phyloP scores from a whole-genome alignment of 768 basidiomycete genomes.

The Butyriboletus loyo region DNA sequence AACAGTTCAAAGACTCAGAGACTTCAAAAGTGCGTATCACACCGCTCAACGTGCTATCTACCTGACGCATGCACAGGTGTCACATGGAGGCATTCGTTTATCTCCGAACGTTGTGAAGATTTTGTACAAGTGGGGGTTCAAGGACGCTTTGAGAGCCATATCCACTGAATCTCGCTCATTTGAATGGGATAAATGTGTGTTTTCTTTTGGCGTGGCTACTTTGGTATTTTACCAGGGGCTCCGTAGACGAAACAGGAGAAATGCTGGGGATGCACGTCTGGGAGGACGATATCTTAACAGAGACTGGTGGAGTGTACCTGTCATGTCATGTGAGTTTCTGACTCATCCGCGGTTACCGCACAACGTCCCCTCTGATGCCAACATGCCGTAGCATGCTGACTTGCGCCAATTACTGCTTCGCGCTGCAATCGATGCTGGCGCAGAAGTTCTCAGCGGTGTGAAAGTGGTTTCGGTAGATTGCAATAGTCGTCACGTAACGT shows the following conservation, averaged over 20 bases:
- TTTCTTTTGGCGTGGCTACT: not conserved
- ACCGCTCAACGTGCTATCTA: not conserved
- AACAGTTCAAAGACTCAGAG: conserved; percentile 43
- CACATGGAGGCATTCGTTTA: conserved; percentile 42
- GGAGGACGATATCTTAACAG: conserved; percentile 45
- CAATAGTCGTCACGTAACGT: conserved; percentile 32
- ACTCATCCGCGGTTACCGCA: not conserved
- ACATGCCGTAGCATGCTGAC: conserved; percentile 46
- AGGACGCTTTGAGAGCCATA: conserved; percentile 39
- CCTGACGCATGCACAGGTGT: conserved; percentile 23
- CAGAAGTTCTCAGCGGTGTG: conserved; percentile 41
- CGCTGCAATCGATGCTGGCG: conserved; percentile 47
- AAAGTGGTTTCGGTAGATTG: conserved; percentile 37
- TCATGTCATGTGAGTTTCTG: conserved; percentile 42
- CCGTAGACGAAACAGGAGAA: conserved; percentile 43
- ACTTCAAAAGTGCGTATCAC: conserved; percentile 30
- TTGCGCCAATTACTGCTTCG: conserved; percentile 46
- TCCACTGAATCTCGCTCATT: conserved; percentile 21
- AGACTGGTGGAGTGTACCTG: conserved; percentile 48
- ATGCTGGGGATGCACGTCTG: conserved; percentile 44
- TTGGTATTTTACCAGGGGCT: conserved; percentile 9
- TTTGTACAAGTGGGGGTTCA: conserved; percentile 54
- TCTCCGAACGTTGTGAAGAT: conserved; percentile 60
- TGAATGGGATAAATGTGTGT: conserved; percentile 29
- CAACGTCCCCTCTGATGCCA: not conserved